phyloP scores from a whole-genome alignment of 2,329 filamentous ascomycete species.

The Leptographium galeiforme region DNA sequence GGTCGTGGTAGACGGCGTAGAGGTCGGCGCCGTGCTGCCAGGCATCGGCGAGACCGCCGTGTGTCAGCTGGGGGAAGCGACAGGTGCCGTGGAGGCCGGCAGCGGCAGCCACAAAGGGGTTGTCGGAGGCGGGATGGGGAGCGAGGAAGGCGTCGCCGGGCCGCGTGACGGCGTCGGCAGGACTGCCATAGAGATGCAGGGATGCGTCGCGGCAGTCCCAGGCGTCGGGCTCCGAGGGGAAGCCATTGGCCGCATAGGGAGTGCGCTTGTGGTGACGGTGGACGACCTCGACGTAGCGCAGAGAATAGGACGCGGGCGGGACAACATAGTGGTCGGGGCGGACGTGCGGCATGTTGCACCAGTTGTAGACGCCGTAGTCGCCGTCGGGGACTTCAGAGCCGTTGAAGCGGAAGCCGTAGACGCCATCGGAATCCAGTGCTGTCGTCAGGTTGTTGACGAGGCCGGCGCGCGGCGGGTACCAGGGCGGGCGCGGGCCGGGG shows the following conservation, averaged over 20 bases:
- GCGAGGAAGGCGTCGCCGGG: slow-evolving; percentile 40
- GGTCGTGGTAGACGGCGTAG: slow-evolving; percentile 59
- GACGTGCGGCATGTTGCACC: slow-evolving; percentile 84
- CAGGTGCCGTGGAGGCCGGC: slow-evolving; percentile 60
- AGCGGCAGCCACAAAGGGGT: slow-evolving; percentile 49
- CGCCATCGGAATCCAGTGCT: slow-evolving; percentile 26
- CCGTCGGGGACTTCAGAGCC: slow-evolving; percentile 42
- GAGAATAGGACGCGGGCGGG: slow-evolving; percentile 22
- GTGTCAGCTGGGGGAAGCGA: slow-evolving; percentile 70
- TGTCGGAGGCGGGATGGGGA: slow-evolving; percentile 45
- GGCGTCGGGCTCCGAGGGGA: slow-evolving; percentile 56
- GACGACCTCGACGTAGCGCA: slow-evolving; percentile 65
- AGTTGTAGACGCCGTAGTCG: slow-evolving; percentile 58
- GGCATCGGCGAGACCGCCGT: slow-evolving; percentile 57
- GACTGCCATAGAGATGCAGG: slow-evolving; percentile 55
- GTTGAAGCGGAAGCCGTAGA: slow-evolving; percentile 65
- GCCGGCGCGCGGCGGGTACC: slow-evolving; percentile 16
- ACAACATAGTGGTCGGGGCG: slow-evolving; percentile 49
- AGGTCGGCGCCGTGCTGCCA: slow-evolving; percentile 66
- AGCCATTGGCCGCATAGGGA: slow-evolving; percentile 64
- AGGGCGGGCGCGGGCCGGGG: slow-evolving; percentile 11
- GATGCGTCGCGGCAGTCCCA: slow-evolving; percentile 63
- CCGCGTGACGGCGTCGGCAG: slow-evolving; percentile 21
- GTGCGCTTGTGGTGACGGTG: slow-evolving; percentile 79
- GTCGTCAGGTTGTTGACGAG: slow-evolving; percentile 18